Conservation (phyloP, 1,284 basidiomycete genomes). For the Marasmius oreades region DNA sequence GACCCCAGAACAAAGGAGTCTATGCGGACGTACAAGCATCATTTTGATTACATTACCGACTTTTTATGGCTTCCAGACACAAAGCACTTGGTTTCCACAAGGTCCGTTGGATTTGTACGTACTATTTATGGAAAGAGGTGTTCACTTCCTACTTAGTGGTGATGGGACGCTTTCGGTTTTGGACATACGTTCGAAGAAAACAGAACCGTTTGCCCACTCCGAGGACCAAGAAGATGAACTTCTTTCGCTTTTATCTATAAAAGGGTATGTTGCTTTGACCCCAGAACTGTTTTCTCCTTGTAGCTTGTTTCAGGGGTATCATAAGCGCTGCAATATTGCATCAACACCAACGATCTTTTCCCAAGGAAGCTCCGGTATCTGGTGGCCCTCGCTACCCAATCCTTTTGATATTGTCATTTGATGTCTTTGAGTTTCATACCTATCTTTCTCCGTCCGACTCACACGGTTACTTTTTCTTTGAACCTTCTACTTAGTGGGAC, state of each 20-base stretch:
- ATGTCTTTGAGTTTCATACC: not conserved
- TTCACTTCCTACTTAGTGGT: constrained; percentile 51
- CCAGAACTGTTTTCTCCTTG: not conserved
- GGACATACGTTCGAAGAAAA: constrained; percentile 79
- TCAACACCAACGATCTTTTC: not conserved
- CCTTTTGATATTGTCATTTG: constrained; percentile 2
- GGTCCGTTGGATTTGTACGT: constrained; percentile 41
- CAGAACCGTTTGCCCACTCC: constrained; percentile 72
- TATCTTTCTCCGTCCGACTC: not conserved
- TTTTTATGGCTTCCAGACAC: constrained; percentile 86
- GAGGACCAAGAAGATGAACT: constrained; percentile 97
- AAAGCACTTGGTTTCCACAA: constrained; percentile 82
- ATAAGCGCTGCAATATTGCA: not conserved
- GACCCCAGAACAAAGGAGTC: constrained; percentile 72
- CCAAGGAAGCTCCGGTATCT: not conserved
- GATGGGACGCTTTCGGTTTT: constrained; percentile 91
- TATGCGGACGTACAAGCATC: constrained; percentile 75
- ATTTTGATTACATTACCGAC: constrained; percentile 95
- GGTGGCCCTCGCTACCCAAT: not conserved
- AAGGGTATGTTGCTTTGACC: constrained; percentile 43
- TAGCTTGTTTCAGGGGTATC: not conserved
- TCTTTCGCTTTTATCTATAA: constrained; percentile 80
- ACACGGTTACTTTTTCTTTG: constrained; percentile 10
- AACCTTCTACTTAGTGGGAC: constrained; percentile 51
- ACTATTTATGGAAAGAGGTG: constrained; percentile 6